Base-by-base conservation (phyloP, 2,329 filamentous ascomycete species). In the Fusarium longipes region DNA sequence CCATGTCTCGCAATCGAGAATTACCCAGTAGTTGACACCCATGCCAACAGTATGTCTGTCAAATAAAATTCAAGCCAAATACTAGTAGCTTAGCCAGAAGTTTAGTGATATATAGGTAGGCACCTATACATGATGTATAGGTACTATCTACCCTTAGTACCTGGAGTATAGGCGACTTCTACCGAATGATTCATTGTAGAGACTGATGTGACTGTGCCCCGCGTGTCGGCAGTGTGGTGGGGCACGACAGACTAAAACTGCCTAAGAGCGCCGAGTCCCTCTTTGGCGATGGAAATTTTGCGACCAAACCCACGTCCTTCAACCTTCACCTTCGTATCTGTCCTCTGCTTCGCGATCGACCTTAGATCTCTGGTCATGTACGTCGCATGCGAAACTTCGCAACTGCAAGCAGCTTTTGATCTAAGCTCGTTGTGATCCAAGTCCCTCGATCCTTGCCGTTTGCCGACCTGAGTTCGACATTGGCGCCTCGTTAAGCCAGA, bases 171-270 rank as follows among this genome's bases (percentile, higher is more conserved):
- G 15, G 20, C 17, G 12, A 25, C 12, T 7, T 24, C 42, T 33
- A 32, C 54, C 50, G 57, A 51, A 59, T 54, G 63, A 67, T 57
- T 63, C 53, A 67, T 67, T 12, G 8, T 29, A 24, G 22, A 42
- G 38, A n/a, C 14, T 43, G 39, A 25, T 12, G 24, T 30, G 22
- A 20, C 18, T 30, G 25, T 30, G 43, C 63, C 65, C 55, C 47
- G 65, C 60, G 52, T 55, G 65, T 64, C 56, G 63, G 63, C 63
- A 72, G 61, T 27, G 55, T 71, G 72, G 72, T 73, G 72, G 72
- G 72, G 72, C 58, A 74, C 72, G 72, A 74, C 50, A 42, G 20
- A 50, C 38, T 42, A 60, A 32, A 20, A 47, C 45, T 48, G 24
- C 22, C 38, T 39, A 36, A 53, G 44, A 50, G 40, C 36, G 42